Conservation (phyloP, 345 rosid species). For the Isatis tinctoria region DNA sequence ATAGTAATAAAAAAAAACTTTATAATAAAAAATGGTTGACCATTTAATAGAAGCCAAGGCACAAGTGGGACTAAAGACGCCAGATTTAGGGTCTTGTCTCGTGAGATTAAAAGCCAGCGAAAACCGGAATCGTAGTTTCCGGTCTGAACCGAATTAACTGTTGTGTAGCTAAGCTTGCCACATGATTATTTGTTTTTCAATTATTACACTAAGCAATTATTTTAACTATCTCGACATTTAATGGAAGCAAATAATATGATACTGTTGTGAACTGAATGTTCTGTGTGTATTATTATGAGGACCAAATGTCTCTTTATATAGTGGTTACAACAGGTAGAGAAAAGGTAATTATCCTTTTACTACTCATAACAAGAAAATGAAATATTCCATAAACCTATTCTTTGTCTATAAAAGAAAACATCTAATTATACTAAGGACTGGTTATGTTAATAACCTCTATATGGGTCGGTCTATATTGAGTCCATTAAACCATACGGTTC, state of each 20-base stretch:
- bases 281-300: too few species aligned
- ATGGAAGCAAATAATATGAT: background rate
- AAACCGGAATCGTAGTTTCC: slow-evolving; percentile 23
- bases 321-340: too few species aligned
- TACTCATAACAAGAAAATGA: too few species aligned
- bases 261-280: too few species aligned
- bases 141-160: slow-evolving; percentile 32
- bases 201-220: slow-evolving; percentile 7
- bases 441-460: too few species aligned
- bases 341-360: too few species aligned
- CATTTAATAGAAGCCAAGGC: slow-evolving; percentile 11
- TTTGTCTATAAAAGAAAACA: too few species aligned
- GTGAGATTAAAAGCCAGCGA: slow-evolving; percentile 14
- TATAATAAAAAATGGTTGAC: slow-evolving; percentile 31
- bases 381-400: too few species aligned
- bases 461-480: too few species aligned
- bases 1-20: background rate
- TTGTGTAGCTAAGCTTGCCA: background rate
- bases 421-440: too few species aligned
- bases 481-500: too few species aligned
- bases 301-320: too few species aligned
- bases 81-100: slow-evolving; percentile 31
- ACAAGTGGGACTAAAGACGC: slow-evolving; percentile 25
- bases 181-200: background rate
- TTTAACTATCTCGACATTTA: slow-evolving; percentile 17